phyloP scores from a whole-genome alignment of 352 stramenopile genomes.

The Globisporangium uncinulatum region DNA sequence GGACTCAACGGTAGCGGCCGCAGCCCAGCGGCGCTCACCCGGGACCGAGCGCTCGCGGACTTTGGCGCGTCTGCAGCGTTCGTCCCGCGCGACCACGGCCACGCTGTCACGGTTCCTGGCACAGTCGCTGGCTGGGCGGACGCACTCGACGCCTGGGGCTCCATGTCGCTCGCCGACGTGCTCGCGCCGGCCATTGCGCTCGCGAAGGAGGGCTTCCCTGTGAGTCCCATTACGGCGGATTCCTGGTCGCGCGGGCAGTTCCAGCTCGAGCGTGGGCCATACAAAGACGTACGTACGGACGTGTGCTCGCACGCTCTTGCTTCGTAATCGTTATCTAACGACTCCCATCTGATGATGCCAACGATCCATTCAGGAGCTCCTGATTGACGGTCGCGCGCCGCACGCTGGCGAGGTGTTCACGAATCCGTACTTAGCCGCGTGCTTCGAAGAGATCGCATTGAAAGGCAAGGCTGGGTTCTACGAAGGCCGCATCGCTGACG shows the following conservation, averaged over 20 bases:
- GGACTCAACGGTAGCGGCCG: conserved; percentile 92
- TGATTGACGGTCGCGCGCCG: conserved; percentile 47
- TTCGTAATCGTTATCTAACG: neutral
- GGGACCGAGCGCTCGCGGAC: conserved; percentile 56
- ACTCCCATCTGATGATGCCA: neutral
- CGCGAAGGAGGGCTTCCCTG: conserved; percentile 91
- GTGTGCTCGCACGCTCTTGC: neutral
- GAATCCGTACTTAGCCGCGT: conserved; percentile 84
- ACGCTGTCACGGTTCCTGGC: conserved; percentile 87
- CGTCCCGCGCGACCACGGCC: conserved; percentile 52
- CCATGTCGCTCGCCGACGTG: conserved; percentile 77
- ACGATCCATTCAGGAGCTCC: conserved; percentile 25
- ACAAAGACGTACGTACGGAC: conserved; percentile 24
- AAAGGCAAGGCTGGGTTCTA: conserved; percentile 89
- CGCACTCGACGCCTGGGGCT: conserved; percentile 80
- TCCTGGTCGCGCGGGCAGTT: conserved; percentile 76
- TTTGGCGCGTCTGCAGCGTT: conserved; percentile 23
- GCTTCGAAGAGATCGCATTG: conserved; percentile 80
- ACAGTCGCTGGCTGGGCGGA: conserved; percentile 92
- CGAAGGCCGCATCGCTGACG: conserved; percentile 73
- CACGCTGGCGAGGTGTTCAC: conserved; percentile 74
- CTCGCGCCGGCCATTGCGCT: conserved; percentile 88
- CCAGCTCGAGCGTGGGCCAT: conserved; percentile 51
- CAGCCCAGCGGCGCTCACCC: conserved; percentile 73
- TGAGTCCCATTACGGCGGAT: conserved; percentile 84